phyloP scores from a whole-genome alignment of 108 stramenopile genomes.

The Skeletonema tropicum region DNA sequence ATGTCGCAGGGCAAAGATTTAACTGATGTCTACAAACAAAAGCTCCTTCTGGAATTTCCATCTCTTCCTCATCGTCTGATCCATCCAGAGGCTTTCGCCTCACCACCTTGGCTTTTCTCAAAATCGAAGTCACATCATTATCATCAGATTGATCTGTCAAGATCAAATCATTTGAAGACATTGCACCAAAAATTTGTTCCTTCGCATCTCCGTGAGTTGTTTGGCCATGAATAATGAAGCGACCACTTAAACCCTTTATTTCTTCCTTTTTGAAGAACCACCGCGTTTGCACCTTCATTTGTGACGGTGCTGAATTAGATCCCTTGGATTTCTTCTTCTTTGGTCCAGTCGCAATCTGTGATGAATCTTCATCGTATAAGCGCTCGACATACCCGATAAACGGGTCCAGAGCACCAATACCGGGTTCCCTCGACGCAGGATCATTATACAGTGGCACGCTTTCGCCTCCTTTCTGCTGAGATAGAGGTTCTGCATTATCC shows the following conservation, averaged over 20 bases:
- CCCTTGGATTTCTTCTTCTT: constrained; percentile 31
- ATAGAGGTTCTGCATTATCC: background rate
- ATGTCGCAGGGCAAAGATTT: constrained; percentile 21
- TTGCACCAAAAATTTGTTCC: constrained; percentile 26
- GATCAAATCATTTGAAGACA: constrained; percentile 59
- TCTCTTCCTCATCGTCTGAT: background rate
- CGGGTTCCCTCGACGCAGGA: constrained; percentile 34
- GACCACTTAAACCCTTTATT: constrained; percentile 52
- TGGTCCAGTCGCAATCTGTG: constrained; percentile 32
- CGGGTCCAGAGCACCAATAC: constrained; percentile 50
- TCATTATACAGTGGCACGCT: constrained; percentile 30
- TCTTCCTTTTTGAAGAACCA: constrained; percentile 63
- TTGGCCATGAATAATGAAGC: constrained; percentile 41
- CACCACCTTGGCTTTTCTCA: constrained; percentile 55
- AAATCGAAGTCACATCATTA: constrained; percentile 62
- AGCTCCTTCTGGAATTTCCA: constrained; percentile 18
- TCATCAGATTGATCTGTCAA: constrained; percentile 69
- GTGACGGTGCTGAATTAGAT: background rate
- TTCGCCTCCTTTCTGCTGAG: constrained; percentile 8
- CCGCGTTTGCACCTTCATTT: constrained; percentile 8
- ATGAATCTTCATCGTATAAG: constrained; percentile 56
- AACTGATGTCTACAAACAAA: constrained; percentile 62
- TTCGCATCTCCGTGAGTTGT: constrained; percentile 24
- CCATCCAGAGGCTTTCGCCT: constrained; percentile 32
- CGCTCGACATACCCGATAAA: constrained; percentile 68